Evolutionary conservation across 805 yeast species (phyloP).

Genomic region (Candida cerambycidarum): DNA sequence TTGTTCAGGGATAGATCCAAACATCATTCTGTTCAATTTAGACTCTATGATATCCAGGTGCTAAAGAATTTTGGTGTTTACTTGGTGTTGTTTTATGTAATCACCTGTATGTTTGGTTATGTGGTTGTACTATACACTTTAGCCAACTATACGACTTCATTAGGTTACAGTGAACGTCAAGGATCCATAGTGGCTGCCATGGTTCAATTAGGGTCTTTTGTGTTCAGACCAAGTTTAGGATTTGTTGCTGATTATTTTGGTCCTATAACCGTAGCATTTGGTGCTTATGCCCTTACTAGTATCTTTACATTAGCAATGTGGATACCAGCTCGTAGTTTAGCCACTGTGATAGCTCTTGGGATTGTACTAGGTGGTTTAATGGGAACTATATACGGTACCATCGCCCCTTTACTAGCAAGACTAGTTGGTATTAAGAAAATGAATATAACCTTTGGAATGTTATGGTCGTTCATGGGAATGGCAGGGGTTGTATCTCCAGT

Average conservation of each 20-base stretch:
- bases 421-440: conserved; percentile 56
- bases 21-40: conserved; percentile 19
- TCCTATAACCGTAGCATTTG: conserved; percentile 41
- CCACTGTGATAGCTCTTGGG: conserved; percentile 54
- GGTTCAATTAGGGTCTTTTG: conserved; percentile 54
- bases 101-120: conserved; percentile 57
- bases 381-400: conserved; percentile 62
- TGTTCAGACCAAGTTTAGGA: conserved; percentile 59
- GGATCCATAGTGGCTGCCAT: conserved; percentile 60
- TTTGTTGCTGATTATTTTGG: conserved; percentile 50
- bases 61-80: conserved; percentile 42
- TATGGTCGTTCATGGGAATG: conserved; percentile 52
- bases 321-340: conserved; percentile 55
- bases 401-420: conserved; percentile 52
- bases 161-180: conserved; percentile 55
- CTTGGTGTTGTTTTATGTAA: conserved; percentile 39
- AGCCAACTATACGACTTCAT: conserved; percentile 56
- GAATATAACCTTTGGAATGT: conserved; percentile 49
- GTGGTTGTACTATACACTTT: conserved; percentile 57
- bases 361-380: conserved; percentile 53
- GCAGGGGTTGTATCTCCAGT: conserved; percentile 60
- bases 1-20: conserved; percentile 17
- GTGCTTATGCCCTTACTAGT: conserved; percentile 22
- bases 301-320: conserved; percentile 37
- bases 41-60: conserved; percentile 41